phyloP scores from a whole-genome alignment of 2,329 filamentous ascomycete species.

The Dothistroma septosporum region DNA sequence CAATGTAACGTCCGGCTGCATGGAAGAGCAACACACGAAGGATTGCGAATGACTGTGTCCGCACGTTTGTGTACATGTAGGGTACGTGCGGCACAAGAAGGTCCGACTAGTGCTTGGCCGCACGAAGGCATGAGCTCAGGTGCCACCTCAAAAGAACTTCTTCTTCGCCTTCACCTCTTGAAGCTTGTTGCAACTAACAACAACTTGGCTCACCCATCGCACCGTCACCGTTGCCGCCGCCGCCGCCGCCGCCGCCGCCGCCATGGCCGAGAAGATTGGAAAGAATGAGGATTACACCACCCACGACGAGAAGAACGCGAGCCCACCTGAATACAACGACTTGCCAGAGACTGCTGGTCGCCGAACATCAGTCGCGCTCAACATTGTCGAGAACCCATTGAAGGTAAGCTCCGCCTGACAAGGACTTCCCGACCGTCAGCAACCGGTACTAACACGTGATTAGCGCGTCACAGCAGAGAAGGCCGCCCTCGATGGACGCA shows the following conservation, averaged over 20 bases:
- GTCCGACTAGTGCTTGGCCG: neutral
- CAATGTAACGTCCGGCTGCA: neutral
- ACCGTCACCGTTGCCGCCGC: neutral
- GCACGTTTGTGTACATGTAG: neutral
- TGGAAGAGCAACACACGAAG: neutral
- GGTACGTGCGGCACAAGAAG: neutral
- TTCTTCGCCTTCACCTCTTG: neutral
- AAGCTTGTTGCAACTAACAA: neutral
- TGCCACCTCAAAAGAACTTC: neutral
- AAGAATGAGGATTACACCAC: neutral
- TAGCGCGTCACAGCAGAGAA: constrained; percentile 36
- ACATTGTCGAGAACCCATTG: constrained; percentile 47
- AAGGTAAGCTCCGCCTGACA: constrained; percentile 34
- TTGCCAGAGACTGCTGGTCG: constrained; percentile 25
- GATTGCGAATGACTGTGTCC: neutral
- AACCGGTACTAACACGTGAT: neutral
- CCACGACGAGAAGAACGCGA: neutral
- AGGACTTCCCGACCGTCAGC: constrained; percentile 12
- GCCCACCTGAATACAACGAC: neutral
- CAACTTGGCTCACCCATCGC: neutral
- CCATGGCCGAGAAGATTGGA: neutral
- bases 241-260: neutral
- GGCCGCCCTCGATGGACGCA: constrained; percentile 32
- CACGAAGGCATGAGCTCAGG: neutral
- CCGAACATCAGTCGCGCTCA: constrained; percentile 42